Base-by-base conservation (phyloP, 768 basidiomycete genomes). In the Tricholoma flavovirens region DNA sequence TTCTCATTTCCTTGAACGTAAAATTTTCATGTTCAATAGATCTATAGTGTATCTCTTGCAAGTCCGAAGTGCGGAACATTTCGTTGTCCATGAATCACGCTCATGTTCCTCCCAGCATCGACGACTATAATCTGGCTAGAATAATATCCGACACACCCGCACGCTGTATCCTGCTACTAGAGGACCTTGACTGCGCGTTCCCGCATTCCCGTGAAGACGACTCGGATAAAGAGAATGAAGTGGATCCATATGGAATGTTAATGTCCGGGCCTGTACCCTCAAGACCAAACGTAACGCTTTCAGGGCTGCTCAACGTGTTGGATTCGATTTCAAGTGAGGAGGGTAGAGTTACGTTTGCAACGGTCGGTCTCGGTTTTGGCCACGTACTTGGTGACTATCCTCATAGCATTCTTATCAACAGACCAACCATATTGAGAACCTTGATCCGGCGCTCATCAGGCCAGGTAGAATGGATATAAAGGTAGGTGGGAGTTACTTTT, bases 131-230 rank as follows among this genome's bases (percentile, higher is more conserved):
- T 62, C 71, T 84, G 1, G 73, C 77, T 51, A 70, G 74, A 7
- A 75, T 77, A 1, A 74, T 76, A 4, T 67, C 77, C 3, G 67
- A 71, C 3, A 75, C 80, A 7, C 82, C 82, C 1, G 78, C 79
- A 56, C 66, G 76, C 32, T 76, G 77, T 17, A 82, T 84, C 30
- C 71, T 83, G 40, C 71, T 83, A 7, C 77, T 84, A 42, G 82
- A 83, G 62, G 82, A 84, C 58, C 83, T 83, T 42, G 83, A 84
- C 56, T 82, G 81, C 59, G 81, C 81, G 0, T 83, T 84, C 64
- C 70, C 76, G 2, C 73, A 76, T 2, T 72, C 77, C 8, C 77
- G 77, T 17, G 77, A 78, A 2, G 67, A 48, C 1, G 46, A 48
- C 46, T 10, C 68, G 1, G 72, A 74, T 7, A 66, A 70, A 9